Percentiles rank a stretch among this genome's conserved stretches.
Conservation (phyloP, 352 stramenopile genomes). For the Aphanomyces euteiches region DNA sequence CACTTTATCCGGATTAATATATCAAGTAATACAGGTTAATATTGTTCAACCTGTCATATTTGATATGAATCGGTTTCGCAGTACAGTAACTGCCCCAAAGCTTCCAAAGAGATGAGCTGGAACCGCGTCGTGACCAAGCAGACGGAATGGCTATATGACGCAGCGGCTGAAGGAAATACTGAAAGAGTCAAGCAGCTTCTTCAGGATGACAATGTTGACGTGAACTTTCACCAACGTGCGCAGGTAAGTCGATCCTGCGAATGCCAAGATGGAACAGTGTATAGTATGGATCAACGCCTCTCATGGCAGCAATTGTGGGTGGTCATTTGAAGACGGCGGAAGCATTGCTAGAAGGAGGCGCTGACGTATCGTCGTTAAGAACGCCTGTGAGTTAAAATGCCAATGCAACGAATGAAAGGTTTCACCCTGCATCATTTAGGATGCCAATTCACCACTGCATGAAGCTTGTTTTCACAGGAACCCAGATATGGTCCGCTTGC, state of each 20-base stretch:
- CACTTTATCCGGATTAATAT: too few species aligned
- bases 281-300: conserved; percentile 66
- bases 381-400: conserved; percentile 46
- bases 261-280: neutral
- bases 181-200: conserved; percentile 48
- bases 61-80: neutral
- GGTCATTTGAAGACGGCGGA: conserved; percentile 52
- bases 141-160: conserved; percentile 58
- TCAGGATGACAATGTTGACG: conserved; percentile 43
- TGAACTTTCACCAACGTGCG: conserved; percentile 58
- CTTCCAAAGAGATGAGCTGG: conserved; percentile 50
- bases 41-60: neutral
- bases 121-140: conserved; percentile 57
- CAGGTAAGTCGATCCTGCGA: conserved; percentile 13
- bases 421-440: conserved; percentile 36
- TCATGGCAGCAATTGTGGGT: conserved; percentile 66
- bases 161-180: conserved; percentile 50
- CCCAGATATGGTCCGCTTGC: conserved; percentile 45
- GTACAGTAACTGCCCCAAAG: neutral
- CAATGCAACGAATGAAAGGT: neutral
- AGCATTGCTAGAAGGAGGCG: conserved; percentile 54
- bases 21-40: neutral
- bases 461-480: conserved; percentile 58
- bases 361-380: conserved; percentile 59
- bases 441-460: conserved; percentile 70